These are phyloP conservation scores for Aspergillus egyptiacus DNA, from an alignment of 495 filamentous ascomycete species.

Conservation along the genomic window DNA sequence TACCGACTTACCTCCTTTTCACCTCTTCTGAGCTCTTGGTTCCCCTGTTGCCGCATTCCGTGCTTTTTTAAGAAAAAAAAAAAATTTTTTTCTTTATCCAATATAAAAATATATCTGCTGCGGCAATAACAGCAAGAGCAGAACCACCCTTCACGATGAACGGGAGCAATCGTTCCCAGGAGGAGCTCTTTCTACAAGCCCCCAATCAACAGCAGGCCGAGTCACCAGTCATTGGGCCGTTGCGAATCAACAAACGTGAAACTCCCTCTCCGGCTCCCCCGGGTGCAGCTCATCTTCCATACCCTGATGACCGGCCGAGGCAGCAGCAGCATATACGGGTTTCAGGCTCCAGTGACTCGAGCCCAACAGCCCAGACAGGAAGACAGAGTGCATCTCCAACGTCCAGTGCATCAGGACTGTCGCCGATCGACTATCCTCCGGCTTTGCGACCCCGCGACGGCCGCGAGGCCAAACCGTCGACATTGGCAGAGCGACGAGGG, in stretches of 20 bases:
- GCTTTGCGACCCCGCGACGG: slow-evolving; percentile 44
- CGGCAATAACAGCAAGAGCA: background rate
- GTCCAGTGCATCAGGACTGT: slow-evolving; percentile 27
- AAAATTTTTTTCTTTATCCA: too few relatives aligned
- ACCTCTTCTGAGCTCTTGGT: background rate
- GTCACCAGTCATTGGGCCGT: slow-evolving; percentile 72
- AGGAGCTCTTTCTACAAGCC: slow-evolving; percentile 69
- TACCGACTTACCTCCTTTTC: slow-evolving; percentile 7
- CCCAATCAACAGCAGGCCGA: slow-evolving; percentile 46
- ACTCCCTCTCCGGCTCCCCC: slow-evolving; percentile 38
- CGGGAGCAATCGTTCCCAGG: slow-evolving; percentile 51
- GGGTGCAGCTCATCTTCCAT: slow-evolving; percentile 51
- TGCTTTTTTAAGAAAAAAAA: too few relatives aligned
- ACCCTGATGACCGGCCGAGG: slow-evolving; percentile 65
- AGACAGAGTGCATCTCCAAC: slow-evolving; percentile 21
- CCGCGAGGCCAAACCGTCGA: slow-evolving; percentile 37
- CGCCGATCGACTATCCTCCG: slow-evolving; percentile 35
- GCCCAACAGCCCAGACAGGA: slow-evolving; percentile 32
- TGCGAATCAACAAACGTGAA: slow-evolving; percentile 75
- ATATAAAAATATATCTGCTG: background rate
- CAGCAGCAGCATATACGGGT: slow-evolving; percentile 34
- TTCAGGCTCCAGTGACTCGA: slow-evolving; percentile 29
- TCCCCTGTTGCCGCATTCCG: background rate
- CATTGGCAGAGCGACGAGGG: slow-evolving; percentile 67
- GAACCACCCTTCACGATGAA: slow-evolving; percentile 26